Conservation (phyloP, 768 basidiomycete species). For the Rhizopogon rudus region DNA sequence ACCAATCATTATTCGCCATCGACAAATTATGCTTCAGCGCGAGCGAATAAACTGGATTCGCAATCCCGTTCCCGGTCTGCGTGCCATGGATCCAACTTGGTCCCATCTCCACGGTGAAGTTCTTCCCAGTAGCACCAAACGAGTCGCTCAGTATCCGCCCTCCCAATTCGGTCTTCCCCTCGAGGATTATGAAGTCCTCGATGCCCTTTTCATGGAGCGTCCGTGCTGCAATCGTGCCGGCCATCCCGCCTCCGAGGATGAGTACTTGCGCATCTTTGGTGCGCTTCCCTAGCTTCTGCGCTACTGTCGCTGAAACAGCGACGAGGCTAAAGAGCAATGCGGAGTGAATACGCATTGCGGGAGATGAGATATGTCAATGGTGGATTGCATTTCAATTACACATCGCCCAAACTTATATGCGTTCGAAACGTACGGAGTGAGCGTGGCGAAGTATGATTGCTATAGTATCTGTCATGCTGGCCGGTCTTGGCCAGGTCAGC, state of each 20-base stretch:
- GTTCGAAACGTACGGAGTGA: no score
- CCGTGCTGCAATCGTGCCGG: slow-evolving; percentile 64
- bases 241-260: slow-evolving; percentile 62
- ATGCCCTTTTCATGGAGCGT: slow-evolving; percentile 51
- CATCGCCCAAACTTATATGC: no score
- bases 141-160: slow-evolving; percentile 49
- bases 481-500: no score
- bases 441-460: no score
- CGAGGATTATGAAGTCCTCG: slow-evolving; percentile 53
- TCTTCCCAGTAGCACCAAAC: slow-evolving; percentile 35
- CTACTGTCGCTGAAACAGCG: background rate
- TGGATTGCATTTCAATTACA: no score
- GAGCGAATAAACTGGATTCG: slow-evolving; percentile 57
- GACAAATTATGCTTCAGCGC: slow-evolving; percentile 48
- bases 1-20: no score
- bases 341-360: background rate
- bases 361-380: background rate
- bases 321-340: background rate
- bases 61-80: slow-evolving; percentile 40
- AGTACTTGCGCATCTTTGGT: slow-evolving; percentile 35
- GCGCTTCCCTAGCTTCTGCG: no score
- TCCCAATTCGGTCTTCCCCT: slow-evolving; percentile 47
- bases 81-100: slow-evolving; percentile 61
- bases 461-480: no score
- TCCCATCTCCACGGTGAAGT: slow-evolving; percentile 49